Percentiles rank a stretch among this genome's conserved stretches.
Conservation (phyloP, 2,329 filamentous ascomycete genomes). For the Sclerotinia trifoliorum region DNA sequence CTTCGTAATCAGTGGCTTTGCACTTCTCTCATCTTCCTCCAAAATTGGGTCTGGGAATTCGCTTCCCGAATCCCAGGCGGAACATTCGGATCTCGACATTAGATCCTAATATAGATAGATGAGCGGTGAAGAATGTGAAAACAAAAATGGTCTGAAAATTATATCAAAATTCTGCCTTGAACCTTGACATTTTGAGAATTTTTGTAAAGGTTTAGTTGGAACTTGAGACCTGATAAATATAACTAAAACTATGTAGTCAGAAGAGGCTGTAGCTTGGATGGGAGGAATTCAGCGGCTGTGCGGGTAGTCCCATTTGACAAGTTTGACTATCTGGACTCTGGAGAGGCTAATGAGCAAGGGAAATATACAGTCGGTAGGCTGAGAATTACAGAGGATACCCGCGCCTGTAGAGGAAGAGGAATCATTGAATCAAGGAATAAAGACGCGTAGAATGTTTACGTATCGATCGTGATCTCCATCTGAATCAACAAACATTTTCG, state of each 20-base stretch:
- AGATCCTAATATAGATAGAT: conserved; percentile 15
- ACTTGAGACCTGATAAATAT: not conserved
- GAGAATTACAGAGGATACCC: not conserved
- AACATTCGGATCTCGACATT: conserved; percentile 14
- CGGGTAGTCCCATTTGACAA: conserved; percentile 24
- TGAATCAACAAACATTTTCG: not conserved
- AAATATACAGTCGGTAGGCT: not conserved
- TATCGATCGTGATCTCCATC: not conserved
- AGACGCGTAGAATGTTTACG: not conserved
- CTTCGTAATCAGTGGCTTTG: conserved; percentile 12
- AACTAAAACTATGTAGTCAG: not conserved
- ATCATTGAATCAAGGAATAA: not conserved
- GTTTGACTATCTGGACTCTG: not conserved
- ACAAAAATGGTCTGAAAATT: not conserved
- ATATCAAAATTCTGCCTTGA: conserved; percentile 11
- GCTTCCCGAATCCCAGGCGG: conserved; percentile 13
- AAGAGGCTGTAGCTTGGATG: conserved; percentile 5
- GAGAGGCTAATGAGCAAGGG: not conserved
- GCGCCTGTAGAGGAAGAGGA: not conserved
- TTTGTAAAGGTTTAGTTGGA: not conserved
- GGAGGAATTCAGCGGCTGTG: conserved; percentile 10
- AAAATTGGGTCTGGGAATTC: conserved; percentile 6
- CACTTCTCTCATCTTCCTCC: not conserved
- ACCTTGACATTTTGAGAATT: not conserved
- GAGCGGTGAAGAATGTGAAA: conserved; percentile 18